These are phyloP conservation scores for Panellus pusillus DNA, from an alignment of 768 basidiomycete species.

Conservation along the genomic window DNA sequence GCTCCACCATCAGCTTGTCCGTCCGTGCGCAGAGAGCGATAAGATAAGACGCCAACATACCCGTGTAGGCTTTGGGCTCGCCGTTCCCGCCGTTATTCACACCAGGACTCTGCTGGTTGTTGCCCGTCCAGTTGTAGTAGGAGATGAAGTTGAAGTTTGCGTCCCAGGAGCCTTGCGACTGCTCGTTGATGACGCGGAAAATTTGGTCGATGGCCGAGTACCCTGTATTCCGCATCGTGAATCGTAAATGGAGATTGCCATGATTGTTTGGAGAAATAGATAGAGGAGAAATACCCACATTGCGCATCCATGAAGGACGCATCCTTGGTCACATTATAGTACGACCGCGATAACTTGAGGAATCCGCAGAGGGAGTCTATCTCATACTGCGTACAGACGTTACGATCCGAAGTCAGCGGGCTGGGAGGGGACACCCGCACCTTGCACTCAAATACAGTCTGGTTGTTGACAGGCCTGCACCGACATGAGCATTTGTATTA, in stretches of 20 bases:
- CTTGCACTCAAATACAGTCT: slow-evolving; percentile 83
- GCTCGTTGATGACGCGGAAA: slow-evolving; percentile 75
- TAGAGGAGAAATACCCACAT: slow-evolving; percentile 47
- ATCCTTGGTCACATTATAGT: slow-evolving; percentile 70
- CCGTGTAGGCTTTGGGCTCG: slow-evolving; percentile 74
- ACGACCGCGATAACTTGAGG: slow-evolving; percentile 73
- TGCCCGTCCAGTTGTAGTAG: slow-evolving; percentile 84
- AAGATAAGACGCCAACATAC: slow-evolving; percentile 27
- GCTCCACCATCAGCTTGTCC: slow-evolving; percentile 34
- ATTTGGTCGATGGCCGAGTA: slow-evolving; percentile 65
- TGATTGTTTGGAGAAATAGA: no score
- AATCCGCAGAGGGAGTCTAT: slow-evolving; percentile 79
- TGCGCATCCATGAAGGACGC: slow-evolving; percentile 68
- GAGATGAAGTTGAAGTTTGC: slow-evolving; percentile 71
- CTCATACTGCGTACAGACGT: slow-evolving; percentile 55
- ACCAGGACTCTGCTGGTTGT: slow-evolving; percentile 58
- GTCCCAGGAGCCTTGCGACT: slow-evolving; percentile 73
- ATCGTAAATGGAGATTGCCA: not conserved
- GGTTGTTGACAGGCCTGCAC: slow-evolving; percentile 62
- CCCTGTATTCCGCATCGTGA: slow-evolving; percentile 44
- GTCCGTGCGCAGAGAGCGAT: slow-evolving; percentile 40
- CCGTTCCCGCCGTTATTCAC: slow-evolving; percentile 72
- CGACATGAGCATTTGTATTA: not conserved
- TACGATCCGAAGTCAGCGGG: not conserved
- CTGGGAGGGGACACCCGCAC: slow-evolving; percentile 30